A percentile compares a stretch with the other conserved stretches of the same genome.
Evolutionary conservation across 2,329 filamentous ascomycete species (phyloP).

Genomic region (Colletotrichum spinosum): DNA sequence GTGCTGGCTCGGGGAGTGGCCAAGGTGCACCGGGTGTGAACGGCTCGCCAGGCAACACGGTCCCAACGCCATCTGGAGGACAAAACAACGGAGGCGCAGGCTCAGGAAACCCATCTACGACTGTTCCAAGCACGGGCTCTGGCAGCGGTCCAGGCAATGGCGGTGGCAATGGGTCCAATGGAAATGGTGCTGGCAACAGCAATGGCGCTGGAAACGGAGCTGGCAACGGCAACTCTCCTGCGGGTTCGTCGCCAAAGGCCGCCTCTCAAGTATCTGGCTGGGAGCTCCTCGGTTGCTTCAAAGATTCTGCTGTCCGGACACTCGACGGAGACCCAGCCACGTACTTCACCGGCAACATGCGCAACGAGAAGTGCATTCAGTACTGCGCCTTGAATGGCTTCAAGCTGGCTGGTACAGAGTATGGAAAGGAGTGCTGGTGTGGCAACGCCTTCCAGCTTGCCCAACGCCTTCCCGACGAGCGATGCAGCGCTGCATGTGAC

Average conservation of each 20-base stretch:
- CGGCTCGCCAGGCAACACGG: background rate
- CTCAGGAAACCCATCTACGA: background rate
- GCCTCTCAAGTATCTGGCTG: conserved; percentile 38
- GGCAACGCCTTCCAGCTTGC: conserved; percentile 42
- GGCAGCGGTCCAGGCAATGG: background rate
- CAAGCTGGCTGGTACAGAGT: conserved; percentile 62
- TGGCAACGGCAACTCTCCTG: background rate
- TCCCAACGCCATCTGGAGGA: background rate
- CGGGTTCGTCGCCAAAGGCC: conserved; percentile 5
- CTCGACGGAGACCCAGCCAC: conserved; percentile 41
- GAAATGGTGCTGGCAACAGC: background rate
- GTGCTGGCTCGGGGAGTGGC: background rate
- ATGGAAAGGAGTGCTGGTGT: conserved; percentile 64
- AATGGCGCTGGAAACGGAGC: background rate
- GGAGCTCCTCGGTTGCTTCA: conserved; percentile 48
- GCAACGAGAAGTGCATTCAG: conserved; percentile 59
- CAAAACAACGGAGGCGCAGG: background rate
- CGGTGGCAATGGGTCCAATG: background rate
- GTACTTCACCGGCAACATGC: conserved; percentile 53
- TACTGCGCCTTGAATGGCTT: conserved; percentile 57
- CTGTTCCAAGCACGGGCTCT: background rate
- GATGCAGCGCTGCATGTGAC: conserved; percentile 33
- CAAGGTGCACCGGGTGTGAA: conserved; percentile 1
- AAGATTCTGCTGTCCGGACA: conserved; percentile 40
- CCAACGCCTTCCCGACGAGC: conserved; percentile 25